Evolutionary conservation across 805 yeast species (phyloP).

Genomic region (Starmerella cellae): DNA sequence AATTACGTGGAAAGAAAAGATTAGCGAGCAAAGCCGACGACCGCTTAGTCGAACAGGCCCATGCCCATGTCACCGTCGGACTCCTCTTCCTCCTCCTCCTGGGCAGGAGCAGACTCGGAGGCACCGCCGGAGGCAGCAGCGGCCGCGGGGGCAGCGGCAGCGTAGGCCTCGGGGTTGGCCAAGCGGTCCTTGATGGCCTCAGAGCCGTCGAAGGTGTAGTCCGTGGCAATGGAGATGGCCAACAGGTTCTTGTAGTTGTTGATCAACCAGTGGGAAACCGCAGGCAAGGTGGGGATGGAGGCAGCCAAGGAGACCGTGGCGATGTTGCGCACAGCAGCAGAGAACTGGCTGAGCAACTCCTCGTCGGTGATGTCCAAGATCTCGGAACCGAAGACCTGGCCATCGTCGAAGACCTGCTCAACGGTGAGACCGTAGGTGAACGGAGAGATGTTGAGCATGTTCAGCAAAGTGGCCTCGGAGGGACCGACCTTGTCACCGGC

Average conservation of each 20-base stretch:
- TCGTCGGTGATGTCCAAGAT: conserved; percentile 98
- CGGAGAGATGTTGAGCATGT: conserved; percentile 99
- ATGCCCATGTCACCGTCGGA: conserved; percentile 52
- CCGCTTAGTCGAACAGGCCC: conserved; percentile 87
- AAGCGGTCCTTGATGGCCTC: conserved; percentile 98
- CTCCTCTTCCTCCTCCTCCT: conserved; percentile 60
- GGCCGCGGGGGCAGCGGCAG: conserved; percentile 98
- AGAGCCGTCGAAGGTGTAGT: conserved; percentile 97
- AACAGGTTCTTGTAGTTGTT: conserved; percentile 98
- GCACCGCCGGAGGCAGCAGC: conserved; percentile 50
- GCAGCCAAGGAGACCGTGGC: conserved; percentile 94
- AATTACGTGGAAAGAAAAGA: not conserved
- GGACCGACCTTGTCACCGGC: conserved; percentile 88
- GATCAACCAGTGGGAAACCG: conserved; percentile 96
- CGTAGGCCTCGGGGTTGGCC: conserved; percentile 99
- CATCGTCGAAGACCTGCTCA: conserved; percentile 95
- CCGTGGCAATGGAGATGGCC: conserved; percentile 96
- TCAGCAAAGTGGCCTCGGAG: conserved; percentile 95
- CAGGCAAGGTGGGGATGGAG: conserved; percentile 98
- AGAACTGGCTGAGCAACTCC: conserved; percentile 84
- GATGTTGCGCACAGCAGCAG: conserved; percentile 81
- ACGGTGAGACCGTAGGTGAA: conserved; percentile 97
- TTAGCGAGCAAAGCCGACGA: not conserved
- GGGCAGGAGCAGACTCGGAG: conserved; percentile 58
- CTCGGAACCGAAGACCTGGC: conserved; percentile 93